phyloP scores from a whole-genome alignment of 139 green algal genomes.

The Micromonas pusilla region DNA sequence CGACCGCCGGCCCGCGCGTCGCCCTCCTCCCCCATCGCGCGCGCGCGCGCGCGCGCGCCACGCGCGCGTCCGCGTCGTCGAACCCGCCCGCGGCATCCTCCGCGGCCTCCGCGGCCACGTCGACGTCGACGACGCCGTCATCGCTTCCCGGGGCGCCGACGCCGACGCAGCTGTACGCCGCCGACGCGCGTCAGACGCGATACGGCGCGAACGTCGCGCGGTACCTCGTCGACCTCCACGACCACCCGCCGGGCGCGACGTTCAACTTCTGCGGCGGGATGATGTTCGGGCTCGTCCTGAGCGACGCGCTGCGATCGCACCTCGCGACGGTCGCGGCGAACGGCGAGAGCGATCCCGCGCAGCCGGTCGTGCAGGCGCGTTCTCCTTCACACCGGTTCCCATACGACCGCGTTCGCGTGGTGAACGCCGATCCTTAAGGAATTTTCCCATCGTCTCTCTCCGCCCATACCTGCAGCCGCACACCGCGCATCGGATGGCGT shows the following conservation, averaged over 20 bases:
- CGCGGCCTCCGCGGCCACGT: too few species aligned
- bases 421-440: too few species aligned
- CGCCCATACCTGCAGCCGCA: not conserved
- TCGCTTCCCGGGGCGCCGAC: too few species aligned
- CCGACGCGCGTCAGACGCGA: not conserved
- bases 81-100: too few species aligned
- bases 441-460: too few species aligned
- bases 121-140: too few species aligned
- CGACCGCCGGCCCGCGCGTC: too few species aligned
- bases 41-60: too few species aligned
- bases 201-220: not conserved
- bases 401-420: too few species aligned
- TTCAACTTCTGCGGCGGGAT: conserved; percentile 16
- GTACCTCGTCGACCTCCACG: not conserved
- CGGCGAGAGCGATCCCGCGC: not conserved
- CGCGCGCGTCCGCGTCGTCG: too few species aligned
- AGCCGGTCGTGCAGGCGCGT: not conserved
- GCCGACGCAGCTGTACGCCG: not conserved
- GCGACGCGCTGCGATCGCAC: not conserved
- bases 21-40: too few species aligned
- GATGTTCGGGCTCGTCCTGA: not conserved
- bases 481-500: not conserved
- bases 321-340: not conserved
- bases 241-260: not conserved
- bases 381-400: too few species aligned